Percentiles rank a stretch among this genome's conserved stretches.
phyloP scores from a whole-genome alignment of 495 filamentous ascomycete species.

The Thermothielavioides terrestris region DNA sequence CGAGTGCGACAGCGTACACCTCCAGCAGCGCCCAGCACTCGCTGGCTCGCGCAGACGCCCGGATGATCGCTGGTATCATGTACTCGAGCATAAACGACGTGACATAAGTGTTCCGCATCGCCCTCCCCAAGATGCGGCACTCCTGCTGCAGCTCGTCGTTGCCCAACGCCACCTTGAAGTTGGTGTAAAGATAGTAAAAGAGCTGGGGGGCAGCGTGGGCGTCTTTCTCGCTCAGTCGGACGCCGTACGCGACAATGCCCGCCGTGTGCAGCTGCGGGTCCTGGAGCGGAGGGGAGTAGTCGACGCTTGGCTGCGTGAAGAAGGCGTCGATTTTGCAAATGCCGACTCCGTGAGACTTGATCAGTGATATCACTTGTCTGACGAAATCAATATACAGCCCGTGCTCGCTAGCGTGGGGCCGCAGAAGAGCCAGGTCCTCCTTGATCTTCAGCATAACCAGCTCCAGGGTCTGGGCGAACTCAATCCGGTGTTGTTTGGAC shows the following conservation, averaged over 20 bases:
- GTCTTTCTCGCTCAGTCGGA: constrained; percentile 37
- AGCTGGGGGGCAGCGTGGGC: constrained; percentile 34
- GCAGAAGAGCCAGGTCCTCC: constrained; percentile 31
- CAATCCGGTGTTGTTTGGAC: constrained; percentile 20
- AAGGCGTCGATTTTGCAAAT: constrained; percentile 38
- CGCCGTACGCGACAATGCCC: constrained; percentile 41
- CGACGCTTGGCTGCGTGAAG: constrained; percentile 38
- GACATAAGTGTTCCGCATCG: constrained; percentile 33
- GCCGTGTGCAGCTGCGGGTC: constrained; percentile 43
- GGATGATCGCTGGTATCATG: constrained; percentile 38
- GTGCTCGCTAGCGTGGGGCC: constrained; percentile 24
- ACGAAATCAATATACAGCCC: constrained; percentile 36
- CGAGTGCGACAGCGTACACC: constrained; percentile 30
- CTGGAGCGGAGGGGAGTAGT: constrained; percentile 41
- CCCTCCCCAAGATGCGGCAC: constrained; percentile 29
- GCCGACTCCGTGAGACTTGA: constrained; percentile 39
- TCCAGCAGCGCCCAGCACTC: constrained; percentile 33
- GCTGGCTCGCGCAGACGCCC: constrained; percentile 11
- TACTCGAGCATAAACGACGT: constrained; percentile 33
- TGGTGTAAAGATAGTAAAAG: constrained; percentile 43
- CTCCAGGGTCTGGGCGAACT: constrained; percentile 30
- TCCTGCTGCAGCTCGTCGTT: constrained; percentile 34
- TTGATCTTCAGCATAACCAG: constrained; percentile 42
- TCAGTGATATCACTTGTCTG: constrained; percentile 34
- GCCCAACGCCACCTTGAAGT: constrained; percentile 41